A percentile compares a stretch with the other conserved stretches of the same genome.
Evolutionary conservation across 768 basidiomycete species (phyloP).

Genomic region (Tulasnella sp.): DNA sequence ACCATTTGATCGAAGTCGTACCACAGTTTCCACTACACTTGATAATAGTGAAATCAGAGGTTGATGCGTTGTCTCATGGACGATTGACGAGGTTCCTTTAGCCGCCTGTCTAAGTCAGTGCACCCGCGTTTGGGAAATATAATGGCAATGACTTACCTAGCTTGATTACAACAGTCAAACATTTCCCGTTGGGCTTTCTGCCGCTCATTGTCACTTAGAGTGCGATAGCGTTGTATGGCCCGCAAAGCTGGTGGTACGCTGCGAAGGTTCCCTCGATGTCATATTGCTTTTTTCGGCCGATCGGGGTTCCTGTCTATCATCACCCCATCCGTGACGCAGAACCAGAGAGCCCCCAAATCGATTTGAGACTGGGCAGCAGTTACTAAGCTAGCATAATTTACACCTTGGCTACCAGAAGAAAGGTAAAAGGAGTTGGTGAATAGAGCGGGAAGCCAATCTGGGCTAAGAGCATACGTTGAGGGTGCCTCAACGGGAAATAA

Average conservation of each 20-base stretch:
- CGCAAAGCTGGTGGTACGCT: not conserved
- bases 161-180: not conserved
- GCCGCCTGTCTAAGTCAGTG: not conserved
- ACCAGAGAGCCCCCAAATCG: too few species aligned
- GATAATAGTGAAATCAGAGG: slow-evolving; percentile 88
- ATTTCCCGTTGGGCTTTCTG: not conserved
- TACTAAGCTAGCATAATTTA: too few species aligned
- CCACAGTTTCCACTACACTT: slow-evolving; percentile 83
- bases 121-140: not conserved
- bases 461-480: too few species aligned
- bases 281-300: not conserved
- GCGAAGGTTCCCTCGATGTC: too few species aligned
- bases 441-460: too few species aligned
- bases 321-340: not conserved
- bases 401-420: too few species aligned
- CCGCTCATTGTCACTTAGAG: not conserved
- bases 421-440: too few species aligned
- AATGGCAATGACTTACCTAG: not conserved
- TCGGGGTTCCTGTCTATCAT: not conserved
- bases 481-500: too few species aligned
- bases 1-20: slow-evolving; percentile 64
- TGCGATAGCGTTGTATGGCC: not conserved
- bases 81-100: slow-evolving; percentile 90
- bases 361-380: too few species aligned
- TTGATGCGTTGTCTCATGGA: slow-evolving; percentile 87